Evolutionary conservation across 176 grass and related monocot species (phyloP).

Genomic region (Avena atlantica): DNA sequence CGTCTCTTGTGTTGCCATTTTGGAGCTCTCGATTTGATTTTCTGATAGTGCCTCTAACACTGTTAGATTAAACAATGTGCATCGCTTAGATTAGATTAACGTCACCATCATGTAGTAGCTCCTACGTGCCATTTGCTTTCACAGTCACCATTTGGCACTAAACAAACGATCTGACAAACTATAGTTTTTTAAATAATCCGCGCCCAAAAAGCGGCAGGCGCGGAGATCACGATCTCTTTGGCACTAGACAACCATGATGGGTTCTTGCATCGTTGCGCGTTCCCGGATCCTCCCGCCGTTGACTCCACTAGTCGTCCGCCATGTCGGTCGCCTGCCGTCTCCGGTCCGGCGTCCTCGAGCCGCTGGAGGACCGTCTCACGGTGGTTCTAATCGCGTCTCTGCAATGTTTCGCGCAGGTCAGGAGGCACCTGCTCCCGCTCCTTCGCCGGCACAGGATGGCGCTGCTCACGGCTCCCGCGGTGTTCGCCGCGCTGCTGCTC

Average conservation of each 20-base stretch:
- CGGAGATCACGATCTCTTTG: not conserved
- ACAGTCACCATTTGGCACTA: not conserved
- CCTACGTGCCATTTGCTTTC: conserved; percentile 11
- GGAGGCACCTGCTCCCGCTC: conserved; percentile 37
- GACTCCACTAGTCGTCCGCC: not conserved
- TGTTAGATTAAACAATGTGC: not conserved
- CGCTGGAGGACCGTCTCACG: conserved; percentile 32
- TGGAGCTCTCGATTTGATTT: not conserved
- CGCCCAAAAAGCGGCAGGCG: not conserved
- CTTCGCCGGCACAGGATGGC: conserved; percentile 70
- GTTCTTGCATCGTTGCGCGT: conserved; percentile 3
- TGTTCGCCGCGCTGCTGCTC: conserved; percentile 57
- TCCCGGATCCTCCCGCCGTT: conserved; percentile 8
- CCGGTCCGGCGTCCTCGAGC: conserved; percentile 39
- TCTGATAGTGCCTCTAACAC: not conserved
- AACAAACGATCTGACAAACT: not conserved
- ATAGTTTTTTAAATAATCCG: not conserved
- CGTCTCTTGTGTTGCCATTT: not conserved
- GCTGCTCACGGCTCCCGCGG: conserved; percentile 43
- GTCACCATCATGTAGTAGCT: too few relatives aligned
- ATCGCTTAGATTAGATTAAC: conserved; percentile 9
- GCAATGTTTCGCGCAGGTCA: conserved; percentile 60
- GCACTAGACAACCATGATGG: conserved; percentile 37
- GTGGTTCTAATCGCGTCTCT: conserved; percentile 42
- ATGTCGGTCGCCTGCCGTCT: conserved; percentile 31